Conservation (phyloP, 2,329 filamentous ascomycete genomes). For the Lasiodiplodia hormozganensis region DNA sequence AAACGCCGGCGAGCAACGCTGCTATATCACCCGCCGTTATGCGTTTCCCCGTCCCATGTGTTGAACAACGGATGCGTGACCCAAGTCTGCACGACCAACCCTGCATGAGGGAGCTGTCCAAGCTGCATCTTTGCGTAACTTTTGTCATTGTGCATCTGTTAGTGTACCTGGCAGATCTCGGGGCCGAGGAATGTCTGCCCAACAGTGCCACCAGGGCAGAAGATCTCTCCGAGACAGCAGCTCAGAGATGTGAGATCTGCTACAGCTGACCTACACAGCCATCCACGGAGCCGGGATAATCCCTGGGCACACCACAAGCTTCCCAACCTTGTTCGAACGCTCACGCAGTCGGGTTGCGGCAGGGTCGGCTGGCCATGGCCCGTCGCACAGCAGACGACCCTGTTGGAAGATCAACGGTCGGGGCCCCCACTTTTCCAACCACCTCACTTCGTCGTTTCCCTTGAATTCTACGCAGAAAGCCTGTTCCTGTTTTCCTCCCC, state of each 20-base stretch:
- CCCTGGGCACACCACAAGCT: background rate
- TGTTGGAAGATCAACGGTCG: background rate
- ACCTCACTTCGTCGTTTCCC: background rate
- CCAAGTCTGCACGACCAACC: background rate
- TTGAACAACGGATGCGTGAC: background rate
- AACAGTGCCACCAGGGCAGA: background rate
- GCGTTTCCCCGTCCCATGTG: background rate
- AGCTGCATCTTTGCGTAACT: background rate
- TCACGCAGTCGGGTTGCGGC: background rate
- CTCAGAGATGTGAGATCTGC: background rate
- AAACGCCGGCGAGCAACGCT: background rate
- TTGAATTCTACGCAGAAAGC: background rate
- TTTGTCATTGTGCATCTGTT: background rate
- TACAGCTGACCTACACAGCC: background rate
- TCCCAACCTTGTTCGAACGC: background rate
- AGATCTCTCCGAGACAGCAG: background rate
- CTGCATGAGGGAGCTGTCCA: background rate
- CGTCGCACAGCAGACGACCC: background rate
- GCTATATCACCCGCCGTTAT: conserved; percentile 1
- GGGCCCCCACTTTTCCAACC: conserved; percentile 17
- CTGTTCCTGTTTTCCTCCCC: background rate
- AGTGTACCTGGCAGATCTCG: background rate
- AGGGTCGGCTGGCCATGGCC: background rate
- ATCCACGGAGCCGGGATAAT: background rate
- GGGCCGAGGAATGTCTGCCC: background rate